Evolutionary conservation across 805 yeast genomes (phyloP), one percentile per base, ranked within the genome.

Genomic region (Wickerhamiella nectarea): DNA sequence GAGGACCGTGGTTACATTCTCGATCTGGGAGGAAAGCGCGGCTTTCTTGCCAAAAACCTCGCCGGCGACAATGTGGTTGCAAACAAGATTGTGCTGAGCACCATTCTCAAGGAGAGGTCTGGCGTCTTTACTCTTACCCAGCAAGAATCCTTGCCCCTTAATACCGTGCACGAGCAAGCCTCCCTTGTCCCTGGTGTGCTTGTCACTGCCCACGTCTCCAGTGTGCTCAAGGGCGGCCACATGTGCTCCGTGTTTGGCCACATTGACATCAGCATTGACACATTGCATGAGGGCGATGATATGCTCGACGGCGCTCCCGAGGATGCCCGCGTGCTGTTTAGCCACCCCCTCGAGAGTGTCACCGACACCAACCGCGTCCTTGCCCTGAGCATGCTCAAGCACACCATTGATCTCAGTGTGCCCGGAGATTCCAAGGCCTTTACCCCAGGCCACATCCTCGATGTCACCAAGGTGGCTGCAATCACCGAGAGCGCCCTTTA

Each of bases 1-100:
- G 97, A 91, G 68, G 99, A 91, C 59, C 95, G 85, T 59, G 98
- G 98, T 63, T 72, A 76, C 19, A 74, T 83, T 45, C 63, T 89
- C 35, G 80, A 78, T 52, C 60, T 80, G 33, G 96, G 96, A 26
- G 42, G 31, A 14, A 19, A 36, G 3, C 57, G 70, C 41, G 72
- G 69, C 5, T 87, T 89, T 60, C 66, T 87, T 38, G 71, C 93
- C 1, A 77, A 74, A 50, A 80, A 78, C 51, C 89, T 80, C 46
- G 61, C 64, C 9, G 48, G 64, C 6, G 68, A 63, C 15, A 38
- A 52, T 0, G 52, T 78, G 17, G 47, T 57, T 0, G 66, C 67
- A 8, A 96, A 96, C n/a, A 68, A 77, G 41, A 85, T 84, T 3
- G 57, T 85, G 7, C 68, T 91, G 44, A 66, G 78, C 9, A 67